These are phyloP conservation scores for Phyllostachys edulis DNA, from an alignment of 176 grass and related monocot species.

Conservation along the genomic window DNA sequence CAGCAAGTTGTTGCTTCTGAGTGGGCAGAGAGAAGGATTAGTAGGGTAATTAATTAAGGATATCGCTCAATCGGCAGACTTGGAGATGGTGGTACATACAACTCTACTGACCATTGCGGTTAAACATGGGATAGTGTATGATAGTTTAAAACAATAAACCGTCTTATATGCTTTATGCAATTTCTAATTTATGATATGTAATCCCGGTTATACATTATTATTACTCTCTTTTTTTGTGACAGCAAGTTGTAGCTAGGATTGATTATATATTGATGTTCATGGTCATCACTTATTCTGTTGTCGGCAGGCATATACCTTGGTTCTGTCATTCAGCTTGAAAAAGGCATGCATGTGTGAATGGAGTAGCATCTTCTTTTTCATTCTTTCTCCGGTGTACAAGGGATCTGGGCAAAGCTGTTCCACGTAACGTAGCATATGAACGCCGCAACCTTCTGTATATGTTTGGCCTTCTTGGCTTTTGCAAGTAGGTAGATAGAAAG, in stretches of 20 bases:
- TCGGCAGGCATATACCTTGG: too few relatives aligned
- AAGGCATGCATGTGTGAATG: too few relatives aligned
- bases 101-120: neutral
- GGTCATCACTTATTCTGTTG: neutral
- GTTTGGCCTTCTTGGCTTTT: too few relatives aligned
- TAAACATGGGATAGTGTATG: neutral
- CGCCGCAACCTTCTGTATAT: too few relatives aligned
- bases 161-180: neutral
- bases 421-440: too few relatives aligned
- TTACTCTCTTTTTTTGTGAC: neutral
- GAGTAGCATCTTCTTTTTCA: too few relatives aligned
- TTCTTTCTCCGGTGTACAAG: too few relatives aligned
- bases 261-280: neutral
- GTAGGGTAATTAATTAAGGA: neutral
- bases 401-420: too few relatives aligned
- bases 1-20: neutral
- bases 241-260: too few relatives aligned
- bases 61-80: neutral
- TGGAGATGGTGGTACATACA: neutral
- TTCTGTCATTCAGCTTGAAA: too few relatives aligned
- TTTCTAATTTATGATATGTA: neutral
- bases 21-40: neutral
- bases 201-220: neutral
- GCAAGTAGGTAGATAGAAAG: too few relatives aligned
- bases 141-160: neutral